A percentile compares a stretch with the other conserved stretches of the same genome.
Conservation (phyloP, 2,329 filamentous ascomycete species). For the Hymenoscyphus repandus region DNA sequence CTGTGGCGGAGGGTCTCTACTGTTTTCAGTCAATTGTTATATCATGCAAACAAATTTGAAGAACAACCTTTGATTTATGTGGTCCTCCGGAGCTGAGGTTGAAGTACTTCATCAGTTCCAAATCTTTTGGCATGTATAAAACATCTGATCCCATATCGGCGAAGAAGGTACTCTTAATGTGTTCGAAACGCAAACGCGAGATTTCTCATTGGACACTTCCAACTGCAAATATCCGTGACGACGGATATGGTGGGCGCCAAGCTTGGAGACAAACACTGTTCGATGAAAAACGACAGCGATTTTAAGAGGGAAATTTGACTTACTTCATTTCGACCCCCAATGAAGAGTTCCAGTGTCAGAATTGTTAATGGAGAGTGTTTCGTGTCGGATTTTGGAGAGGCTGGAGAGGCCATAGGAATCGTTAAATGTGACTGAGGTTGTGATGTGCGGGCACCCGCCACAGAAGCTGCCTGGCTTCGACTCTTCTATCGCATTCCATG, state of each 20-base stretch:
- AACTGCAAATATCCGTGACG: not conserved
- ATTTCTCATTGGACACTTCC: not conserved
- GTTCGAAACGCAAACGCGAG: not conserved
- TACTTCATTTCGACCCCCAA: too few species aligned
- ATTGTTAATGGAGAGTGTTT: too few species aligned
- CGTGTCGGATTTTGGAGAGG: too few species aligned
- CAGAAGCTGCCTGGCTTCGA: not conserved
- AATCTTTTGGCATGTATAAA: not conserved
- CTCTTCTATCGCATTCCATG: not conserved
- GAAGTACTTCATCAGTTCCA: not conserved
- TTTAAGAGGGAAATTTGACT: not conserved
- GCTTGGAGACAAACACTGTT: not conserved
- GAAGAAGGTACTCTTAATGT: not conserved
- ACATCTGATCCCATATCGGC: too few species aligned
- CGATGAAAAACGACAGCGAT: not conserved
- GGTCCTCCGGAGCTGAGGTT: not conserved
- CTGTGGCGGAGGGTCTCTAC: not conserved
- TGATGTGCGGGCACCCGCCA: not conserved
- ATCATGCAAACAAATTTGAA: not conserved
- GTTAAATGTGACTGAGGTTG: too few species aligned
- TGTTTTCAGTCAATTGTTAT: too few species aligned
- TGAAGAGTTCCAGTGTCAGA: not conserved
- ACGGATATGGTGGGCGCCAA: not conserved
- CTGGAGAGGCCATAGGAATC: too few species aligned
- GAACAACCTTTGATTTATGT: not conserved